Conservation (phyloP, 2,329 filamentous ascomycete species). For the Cladophialophora chaetospira region DNA sequence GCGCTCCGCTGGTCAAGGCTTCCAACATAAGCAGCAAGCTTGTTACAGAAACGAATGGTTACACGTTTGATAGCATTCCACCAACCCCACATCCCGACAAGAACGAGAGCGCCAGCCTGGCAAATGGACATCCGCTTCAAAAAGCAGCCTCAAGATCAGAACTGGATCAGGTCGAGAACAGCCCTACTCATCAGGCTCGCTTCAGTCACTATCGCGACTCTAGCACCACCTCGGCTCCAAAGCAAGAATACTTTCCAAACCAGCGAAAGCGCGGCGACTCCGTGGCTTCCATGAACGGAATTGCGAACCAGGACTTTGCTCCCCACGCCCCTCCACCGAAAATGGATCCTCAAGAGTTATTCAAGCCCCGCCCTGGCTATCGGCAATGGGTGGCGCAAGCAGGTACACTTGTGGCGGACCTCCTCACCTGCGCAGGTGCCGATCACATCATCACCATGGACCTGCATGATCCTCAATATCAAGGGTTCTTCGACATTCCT, state of each 20-base stretch:
- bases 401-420: constrained; percentile 88
- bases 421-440: constrained; percentile 91
- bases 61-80: constrained; percentile 90
- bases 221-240: constrained; percentile 33
- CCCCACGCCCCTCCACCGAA: constrained; percentile 2
- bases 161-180: constrained; percentile 58
- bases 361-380: constrained; percentile 86
- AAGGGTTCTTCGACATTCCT: constrained; percentile 98
- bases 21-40: constrained; percentile 47
- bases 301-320: constrained; percentile 62
- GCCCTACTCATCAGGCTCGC: constrained; percentile 45
- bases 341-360: constrained; percentile 54
- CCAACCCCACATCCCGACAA: constrained; percentile 76
- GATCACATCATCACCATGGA: constrained; percentile 99
- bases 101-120: constrained; percentile 65
- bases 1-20: constrained; percentile 79
- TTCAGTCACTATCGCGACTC: constrained; percentile 41
- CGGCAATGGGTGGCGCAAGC: constrained; percentile 99
- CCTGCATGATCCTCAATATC: constrained; percentile 92
- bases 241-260: constrained; percentile 43
- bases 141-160: constrained; percentile 72
- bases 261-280: constrained; percentile 27
- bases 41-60: constrained; percentile 50
- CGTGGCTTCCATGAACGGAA: constrained; percentile 44
- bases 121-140: constrained; percentile 70